A percentile compares a stretch with the other conserved stretches of the same genome.
Conservation (phyloP, 441 rosid genomes). For the Populus hybrid region DNA sequence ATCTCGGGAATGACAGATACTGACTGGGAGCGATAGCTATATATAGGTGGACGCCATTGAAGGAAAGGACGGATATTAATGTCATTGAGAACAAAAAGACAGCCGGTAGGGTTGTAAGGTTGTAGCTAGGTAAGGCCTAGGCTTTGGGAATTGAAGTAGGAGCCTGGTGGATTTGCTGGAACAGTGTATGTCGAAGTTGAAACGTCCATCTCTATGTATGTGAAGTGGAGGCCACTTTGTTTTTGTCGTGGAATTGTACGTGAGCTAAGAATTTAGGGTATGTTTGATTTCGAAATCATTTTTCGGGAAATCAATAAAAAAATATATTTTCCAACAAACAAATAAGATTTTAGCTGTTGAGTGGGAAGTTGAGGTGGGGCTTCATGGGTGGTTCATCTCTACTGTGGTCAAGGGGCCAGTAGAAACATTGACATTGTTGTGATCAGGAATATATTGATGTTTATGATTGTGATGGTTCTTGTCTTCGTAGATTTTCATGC, state of each 20-base stretch:
- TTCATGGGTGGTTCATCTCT: not conserved
- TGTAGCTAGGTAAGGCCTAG: constrained; percentile 43
- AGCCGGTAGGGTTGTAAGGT: constrained; percentile 67
- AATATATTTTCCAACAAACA: no score
- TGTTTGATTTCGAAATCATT: no score
- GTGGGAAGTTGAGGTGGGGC: no score
- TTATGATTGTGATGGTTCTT: not conserved
- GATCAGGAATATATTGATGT: not conserved
- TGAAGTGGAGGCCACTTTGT: not conserved
- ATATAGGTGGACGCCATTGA: constrained; percentile 28
- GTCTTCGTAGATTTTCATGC: not conserved
- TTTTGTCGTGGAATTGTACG: not conserved
- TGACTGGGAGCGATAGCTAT: constrained; percentile 1
- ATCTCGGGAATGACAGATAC: constrained; percentile 72
- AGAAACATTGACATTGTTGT: not conserved
- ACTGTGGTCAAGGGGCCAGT: not conserved
- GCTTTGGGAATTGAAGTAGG: constrained; percentile 77
- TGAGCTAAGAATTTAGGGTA: not conserved
- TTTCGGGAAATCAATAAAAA: no score
- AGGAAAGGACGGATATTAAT: constrained; percentile 28
- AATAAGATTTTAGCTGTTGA: no score
- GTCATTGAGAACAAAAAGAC: constrained; percentile 37
- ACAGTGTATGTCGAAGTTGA: constrained; percentile 24
- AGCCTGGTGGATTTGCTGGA: constrained; percentile 14
- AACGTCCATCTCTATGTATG: constrained; percentile 23